Evolutionary conservation across 2,329 filamentous ascomycete species (phyloP).

Genomic region (Ophiobolus disseminans): DNA sequence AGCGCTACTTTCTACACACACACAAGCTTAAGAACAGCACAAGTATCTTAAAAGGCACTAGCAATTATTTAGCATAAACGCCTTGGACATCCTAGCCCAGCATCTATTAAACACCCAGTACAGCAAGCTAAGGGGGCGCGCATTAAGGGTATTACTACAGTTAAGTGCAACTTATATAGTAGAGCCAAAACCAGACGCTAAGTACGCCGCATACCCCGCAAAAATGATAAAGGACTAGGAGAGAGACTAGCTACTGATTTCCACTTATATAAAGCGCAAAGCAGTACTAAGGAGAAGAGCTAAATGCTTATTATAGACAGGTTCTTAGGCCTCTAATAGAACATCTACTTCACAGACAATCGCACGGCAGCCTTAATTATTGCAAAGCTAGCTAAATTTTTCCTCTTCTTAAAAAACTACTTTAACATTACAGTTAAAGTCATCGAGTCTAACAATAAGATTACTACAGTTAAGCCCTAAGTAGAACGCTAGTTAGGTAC

Average conservation of each 20-base stretch:
- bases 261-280: not conserved
- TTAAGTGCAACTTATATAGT: not conserved
- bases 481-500: not conserved
- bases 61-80: not conserved
- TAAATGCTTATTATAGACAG: constrained; percentile 4
- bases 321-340: not conserved
- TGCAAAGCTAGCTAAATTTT: not conserved
- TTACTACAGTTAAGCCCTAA: constrained; percentile 1
- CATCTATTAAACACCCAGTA: not conserved
- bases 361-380: constrained; percentile 4
- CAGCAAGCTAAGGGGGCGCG: not conserved
- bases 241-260: not conserved
- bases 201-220: not conserved
- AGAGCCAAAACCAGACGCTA: not conserved
- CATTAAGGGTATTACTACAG: not conserved
- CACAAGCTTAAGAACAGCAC: too few species aligned
- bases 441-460: constrained; percentile 7
- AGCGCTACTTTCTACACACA: too few species aligned
- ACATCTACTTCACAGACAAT: constrained; percentile 11
- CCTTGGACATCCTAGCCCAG: not conserved
- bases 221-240: not conserved
- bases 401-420: not conserved
- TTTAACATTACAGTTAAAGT: constrained; percentile 8
- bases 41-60: too few species aligned
- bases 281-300: constrained; percentile 4